These are phyloP conservation scores for Geotrichum candidum DNA, from an alignment of 1,139 yeast species.

Conservation along the genomic window DNA sequence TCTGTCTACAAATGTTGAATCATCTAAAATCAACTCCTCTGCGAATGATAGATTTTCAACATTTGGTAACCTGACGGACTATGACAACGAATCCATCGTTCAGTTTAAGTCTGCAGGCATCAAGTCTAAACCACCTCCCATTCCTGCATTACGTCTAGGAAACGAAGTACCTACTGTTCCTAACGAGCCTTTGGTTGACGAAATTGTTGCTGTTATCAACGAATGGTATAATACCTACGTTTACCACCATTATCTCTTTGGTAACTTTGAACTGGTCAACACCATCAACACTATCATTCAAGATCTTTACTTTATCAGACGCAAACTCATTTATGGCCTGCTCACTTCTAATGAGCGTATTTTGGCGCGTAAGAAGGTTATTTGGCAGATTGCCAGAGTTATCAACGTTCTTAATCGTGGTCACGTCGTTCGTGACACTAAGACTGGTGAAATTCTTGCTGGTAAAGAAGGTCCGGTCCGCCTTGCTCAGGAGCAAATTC, in stretches of 20 bases:
- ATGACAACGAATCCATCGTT: constrained; percentile 5
- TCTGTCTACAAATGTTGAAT: constrained; percentile 3
- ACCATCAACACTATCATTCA: constrained; percentile 32
- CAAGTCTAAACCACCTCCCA: constrained; percentile 28
- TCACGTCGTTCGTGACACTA: constrained; percentile 67
- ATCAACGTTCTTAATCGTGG: constrained; percentile 63
- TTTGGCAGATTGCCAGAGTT: constrained; percentile 55
- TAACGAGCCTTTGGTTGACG: constrained; percentile 32
- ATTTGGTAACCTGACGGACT: not conserved
- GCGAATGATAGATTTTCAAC: constrained; percentile 10
- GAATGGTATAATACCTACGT: constrained; percentile 34
- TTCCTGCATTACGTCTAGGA: constrained; percentile 29
- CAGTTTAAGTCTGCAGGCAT: not conserved
- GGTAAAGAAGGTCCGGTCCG: constrained; percentile 43
- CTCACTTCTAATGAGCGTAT: constrained; percentile 55
- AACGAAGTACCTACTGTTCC: constrained; percentile 25
- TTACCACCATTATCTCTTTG: constrained; percentile 29
- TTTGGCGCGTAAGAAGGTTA: constrained; percentile 52
- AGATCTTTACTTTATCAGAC: constrained; percentile 57
- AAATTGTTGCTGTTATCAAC: constrained; percentile 31
- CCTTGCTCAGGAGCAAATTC: constrained; percentile 62
- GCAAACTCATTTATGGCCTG: constrained; percentile 50
- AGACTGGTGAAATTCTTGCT: constrained; percentile 56
- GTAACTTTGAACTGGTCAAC: constrained; percentile 36
- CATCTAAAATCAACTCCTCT: not conserved